These are phyloP conservation scores for Candida ortonii DNA, from an alignment of 805 yeast genomes.

Conservation along the genomic window DNA sequence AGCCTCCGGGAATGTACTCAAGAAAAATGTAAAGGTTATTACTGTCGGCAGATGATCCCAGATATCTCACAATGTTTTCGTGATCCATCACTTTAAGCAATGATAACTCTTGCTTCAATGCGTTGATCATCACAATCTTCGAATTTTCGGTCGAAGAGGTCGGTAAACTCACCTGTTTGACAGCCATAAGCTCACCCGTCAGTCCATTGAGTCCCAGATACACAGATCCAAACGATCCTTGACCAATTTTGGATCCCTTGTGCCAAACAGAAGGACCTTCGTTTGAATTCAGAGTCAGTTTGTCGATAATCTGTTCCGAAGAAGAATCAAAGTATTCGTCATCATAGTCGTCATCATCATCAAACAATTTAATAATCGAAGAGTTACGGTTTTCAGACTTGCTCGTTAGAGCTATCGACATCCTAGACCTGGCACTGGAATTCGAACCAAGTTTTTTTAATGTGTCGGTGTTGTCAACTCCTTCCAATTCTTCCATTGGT, in stretches of 20 bases:
- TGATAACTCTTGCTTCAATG: slow-evolving; percentile 77
- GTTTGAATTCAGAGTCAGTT: slow-evolving; percentile 36
- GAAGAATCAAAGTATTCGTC: slow-evolving; percentile 30
- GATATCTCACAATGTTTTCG: slow-evolving; percentile 87
- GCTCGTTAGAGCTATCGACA: slow-evolving; percentile 22
- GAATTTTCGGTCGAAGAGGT: slow-evolving; percentile 31
- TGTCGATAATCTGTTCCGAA: slow-evolving; percentile 39
- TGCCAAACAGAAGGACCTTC: slow-evolving; percentile 82
- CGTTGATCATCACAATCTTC: slow-evolving; percentile 58
- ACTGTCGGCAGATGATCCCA: slow-evolving; percentile 81
- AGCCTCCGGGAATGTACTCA: slow-evolving; percentile 47
- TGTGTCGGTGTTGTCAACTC: slow-evolving; percentile 5
- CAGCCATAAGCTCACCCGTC: slow-evolving; percentile 96
- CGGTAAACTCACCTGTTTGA: slow-evolving; percentile 83
- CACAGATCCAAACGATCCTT: slow-evolving; percentile 93
- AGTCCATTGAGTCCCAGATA: slow-evolving; percentile 86
- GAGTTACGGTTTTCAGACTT: slow-evolving; percentile 25
- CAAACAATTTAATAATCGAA: slow-evolving; percentile 46
- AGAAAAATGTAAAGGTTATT: slow-evolving; percentile 71
- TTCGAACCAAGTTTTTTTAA: slow-evolving; percentile 4
- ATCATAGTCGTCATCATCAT: slow-evolving; percentile 38
- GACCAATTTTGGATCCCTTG: slow-evolving; percentile 88
- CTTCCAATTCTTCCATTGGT: slow-evolving; percentile 10
- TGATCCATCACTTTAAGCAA: slow-evolving; percentile 78
- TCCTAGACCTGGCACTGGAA: slow-evolving; percentile 12